A percentile compares a stretch with the other conserved stretches of the same genome.
These are phyloP conservation scores for Phlebiopsis flavidoalba DNA, from an alignment of 768 basidiomycete genomes.

Conservation along the genomic window DNA sequence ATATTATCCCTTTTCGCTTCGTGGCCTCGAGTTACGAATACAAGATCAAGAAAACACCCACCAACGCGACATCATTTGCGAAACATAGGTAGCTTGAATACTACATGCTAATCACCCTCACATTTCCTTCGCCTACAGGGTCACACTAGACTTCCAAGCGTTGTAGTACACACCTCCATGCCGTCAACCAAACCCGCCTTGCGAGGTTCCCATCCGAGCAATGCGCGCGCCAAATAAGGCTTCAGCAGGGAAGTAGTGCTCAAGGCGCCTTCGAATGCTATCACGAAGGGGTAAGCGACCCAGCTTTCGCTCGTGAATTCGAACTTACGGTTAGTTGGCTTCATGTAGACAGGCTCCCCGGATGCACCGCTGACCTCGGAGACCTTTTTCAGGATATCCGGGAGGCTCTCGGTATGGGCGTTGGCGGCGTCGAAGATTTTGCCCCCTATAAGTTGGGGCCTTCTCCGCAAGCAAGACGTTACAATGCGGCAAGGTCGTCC, in stretches of 20 bases:
- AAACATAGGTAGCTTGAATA: too few relatives aligned
- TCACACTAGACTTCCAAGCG: conserved; percentile 27
- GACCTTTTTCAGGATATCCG: conserved; percentile 34
- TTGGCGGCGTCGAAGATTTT: conserved; percentile 38
- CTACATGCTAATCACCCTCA: too few relatives aligned
- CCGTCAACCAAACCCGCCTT: conserved; percentile 40
- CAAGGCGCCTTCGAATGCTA: conserved; percentile 34
- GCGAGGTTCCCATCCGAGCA: conserved; percentile 39
- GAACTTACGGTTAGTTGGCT: conserved; percentile 32
- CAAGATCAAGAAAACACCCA: too few relatives aligned
- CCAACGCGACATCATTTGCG: too few relatives aligned
- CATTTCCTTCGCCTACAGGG: neutral
- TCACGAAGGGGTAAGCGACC: neutral
- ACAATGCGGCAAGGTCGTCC: conserved; percentile 44
- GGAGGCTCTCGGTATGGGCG: conserved; percentile 33
- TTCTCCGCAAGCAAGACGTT: conserved; percentile 35
- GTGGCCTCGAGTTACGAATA: neutral
- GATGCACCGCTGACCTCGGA: conserved; percentile 33
- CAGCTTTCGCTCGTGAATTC: neutral
- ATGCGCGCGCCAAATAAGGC: conserved; percentile 34
- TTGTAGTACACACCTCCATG: conserved; percentile 37
- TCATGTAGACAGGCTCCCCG: conserved; percentile 29
- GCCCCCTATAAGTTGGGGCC: conserved; percentile 30
- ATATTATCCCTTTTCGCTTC: neutral
- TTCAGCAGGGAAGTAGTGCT: conserved; percentile 27